Conservation (phyloP, 441 rosid species). For the Jatropha podagrica region DNA sequence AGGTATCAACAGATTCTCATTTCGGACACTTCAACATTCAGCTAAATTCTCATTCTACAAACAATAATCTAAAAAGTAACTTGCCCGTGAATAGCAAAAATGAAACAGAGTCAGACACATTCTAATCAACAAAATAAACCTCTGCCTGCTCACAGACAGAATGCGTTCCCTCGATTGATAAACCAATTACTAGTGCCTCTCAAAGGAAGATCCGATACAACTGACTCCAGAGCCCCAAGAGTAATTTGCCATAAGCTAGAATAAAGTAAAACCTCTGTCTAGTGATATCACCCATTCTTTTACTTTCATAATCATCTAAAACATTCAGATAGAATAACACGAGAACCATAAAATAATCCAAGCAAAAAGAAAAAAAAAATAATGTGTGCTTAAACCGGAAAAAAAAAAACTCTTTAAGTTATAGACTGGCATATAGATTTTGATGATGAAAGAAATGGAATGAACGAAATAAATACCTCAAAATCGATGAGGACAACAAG, state of each 20-base stretch:
- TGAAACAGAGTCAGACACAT: constrained; percentile 10
- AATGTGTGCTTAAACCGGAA: neutral
- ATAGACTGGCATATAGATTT: constrained; percentile 10
- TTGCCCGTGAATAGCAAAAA: constrained; percentile 5
- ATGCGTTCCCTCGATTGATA: constrained; percentile 1
- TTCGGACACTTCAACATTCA: constrained; percentile 7
- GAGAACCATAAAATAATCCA: neutral
- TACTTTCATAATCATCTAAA: constrained; percentile 1
- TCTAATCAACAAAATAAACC: constrained; percentile 8
- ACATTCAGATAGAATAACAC: constrained; percentile 7
- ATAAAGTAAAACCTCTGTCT: neutral
- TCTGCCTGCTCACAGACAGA: constrained; percentile 5
- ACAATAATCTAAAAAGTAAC: constrained; percentile 2
- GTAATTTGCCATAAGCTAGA: constrained; percentile 1
- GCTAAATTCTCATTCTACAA: constrained; percentile 3
- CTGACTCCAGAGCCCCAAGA: constrained; percentile 12
- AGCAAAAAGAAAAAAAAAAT: neutral
- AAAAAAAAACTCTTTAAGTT: neutral
- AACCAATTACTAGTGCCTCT: constrained; percentile 11
- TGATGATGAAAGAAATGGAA: constrained; percentile 12
- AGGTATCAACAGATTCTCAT: neutral
- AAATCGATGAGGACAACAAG: constrained; percentile 29
- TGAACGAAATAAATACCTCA: constrained; percentile 26
- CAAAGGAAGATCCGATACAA: constrained; percentile 20
- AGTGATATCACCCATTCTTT: neutral